phyloP scores from a whole-genome alignment of 2,329 filamentous ascomycete genomes.

The Cytospora leucostoma region DNA sequence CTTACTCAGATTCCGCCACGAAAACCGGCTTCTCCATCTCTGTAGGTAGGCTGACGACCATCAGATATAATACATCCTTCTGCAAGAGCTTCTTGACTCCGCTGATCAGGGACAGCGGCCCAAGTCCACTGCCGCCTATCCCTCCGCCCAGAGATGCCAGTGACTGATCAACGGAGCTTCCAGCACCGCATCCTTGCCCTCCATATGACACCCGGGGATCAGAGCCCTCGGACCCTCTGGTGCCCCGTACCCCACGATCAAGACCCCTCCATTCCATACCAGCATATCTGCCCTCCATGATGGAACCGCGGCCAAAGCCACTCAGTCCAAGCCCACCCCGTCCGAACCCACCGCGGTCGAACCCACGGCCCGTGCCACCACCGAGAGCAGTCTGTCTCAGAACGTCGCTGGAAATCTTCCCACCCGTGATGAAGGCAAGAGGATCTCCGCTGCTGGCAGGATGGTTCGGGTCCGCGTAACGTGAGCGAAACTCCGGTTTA shows the following conservation, averaged over 20 bases:
- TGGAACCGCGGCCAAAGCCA: conserved; percentile 7
- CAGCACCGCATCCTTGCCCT: not conserved
- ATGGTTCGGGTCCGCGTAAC: conserved; percentile 35
- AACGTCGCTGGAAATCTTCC: conserved; percentile 6
- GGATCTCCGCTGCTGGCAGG: conserved; percentile 33
- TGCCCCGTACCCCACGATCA: not conserved
- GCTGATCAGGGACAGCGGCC: conserved; percentile 14
- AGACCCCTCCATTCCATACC: not conserved
- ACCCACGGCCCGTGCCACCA: not conserved
- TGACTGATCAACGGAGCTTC: not conserved
- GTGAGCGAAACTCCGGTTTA: conserved; percentile 32
- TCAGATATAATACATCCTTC: conserved; percentile 27
- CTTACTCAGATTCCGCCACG: conserved; percentile 2
- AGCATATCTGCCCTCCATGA: not conserved
- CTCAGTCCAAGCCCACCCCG: not conserved
- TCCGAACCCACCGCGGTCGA: not conserved
- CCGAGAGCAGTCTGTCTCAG: not conserved
- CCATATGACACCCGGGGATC: not conserved
- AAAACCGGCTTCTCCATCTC: conserved; percentile 18
- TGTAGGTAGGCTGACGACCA: conserved; percentile 25
- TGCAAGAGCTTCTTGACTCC: conserved; percentile 28
- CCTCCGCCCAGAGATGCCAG: not conserved
- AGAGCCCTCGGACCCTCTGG: not conserved
- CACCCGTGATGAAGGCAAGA: conserved; percentile 33
- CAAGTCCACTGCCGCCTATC: not conserved